These are phyloP conservation scores for Spathaspora passalidarum DNA, from an alignment of 805 yeast species.

Conservation along the genomic window DNA sequence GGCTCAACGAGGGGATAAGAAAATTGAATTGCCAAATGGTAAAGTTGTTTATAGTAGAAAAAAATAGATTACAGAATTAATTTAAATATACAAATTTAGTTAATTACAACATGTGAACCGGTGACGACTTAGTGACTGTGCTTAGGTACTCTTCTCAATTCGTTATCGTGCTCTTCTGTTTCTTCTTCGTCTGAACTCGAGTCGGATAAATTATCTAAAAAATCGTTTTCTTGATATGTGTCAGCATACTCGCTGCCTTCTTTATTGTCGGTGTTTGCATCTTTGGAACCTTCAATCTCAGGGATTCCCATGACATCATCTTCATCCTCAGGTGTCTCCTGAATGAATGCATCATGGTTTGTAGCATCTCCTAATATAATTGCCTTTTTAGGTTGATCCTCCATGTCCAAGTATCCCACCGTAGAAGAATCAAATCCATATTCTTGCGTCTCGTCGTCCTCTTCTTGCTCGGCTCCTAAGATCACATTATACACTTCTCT, in stretches of 20 bases:
- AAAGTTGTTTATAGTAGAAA: conserved; percentile 45
- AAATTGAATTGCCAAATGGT: conserved; percentile 57
- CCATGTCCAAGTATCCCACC: conserved; percentile 36
- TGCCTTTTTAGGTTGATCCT: conserved; percentile 23
- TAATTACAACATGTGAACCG: conserved; percentile 1
- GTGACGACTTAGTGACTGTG: conserved; percentile 21
- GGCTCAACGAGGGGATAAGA: conserved; percentile 39
- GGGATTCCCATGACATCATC: conserved; percentile 16
- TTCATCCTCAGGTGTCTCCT: conserved; percentile 10
- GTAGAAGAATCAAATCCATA: conserved; percentile 31
- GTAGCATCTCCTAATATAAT: conserved; percentile 35
- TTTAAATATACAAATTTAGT: not conserved
- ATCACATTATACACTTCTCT: conserved; percentile 57
- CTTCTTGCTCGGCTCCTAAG: conserved; percentile 44
- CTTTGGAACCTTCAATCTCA: conserved; percentile 10
- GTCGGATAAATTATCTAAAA: conserved; percentile 37
- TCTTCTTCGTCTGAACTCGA: conserved; percentile 36
- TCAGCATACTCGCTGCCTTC: not conserved
- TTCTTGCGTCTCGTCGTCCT: conserved; percentile 13
- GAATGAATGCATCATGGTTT: conserved; percentile 31
- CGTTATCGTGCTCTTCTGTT: conserved; percentile 27
- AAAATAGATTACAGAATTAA: conserved; percentile 2
- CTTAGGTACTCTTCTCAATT: conserved; percentile 41
- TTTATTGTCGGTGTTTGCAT: conserved; percentile 10
- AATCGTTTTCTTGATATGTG: not conserved